Evolutionary conservation across 83 land plant species (phyloP).

Genomic region (Picea abies): DNA sequence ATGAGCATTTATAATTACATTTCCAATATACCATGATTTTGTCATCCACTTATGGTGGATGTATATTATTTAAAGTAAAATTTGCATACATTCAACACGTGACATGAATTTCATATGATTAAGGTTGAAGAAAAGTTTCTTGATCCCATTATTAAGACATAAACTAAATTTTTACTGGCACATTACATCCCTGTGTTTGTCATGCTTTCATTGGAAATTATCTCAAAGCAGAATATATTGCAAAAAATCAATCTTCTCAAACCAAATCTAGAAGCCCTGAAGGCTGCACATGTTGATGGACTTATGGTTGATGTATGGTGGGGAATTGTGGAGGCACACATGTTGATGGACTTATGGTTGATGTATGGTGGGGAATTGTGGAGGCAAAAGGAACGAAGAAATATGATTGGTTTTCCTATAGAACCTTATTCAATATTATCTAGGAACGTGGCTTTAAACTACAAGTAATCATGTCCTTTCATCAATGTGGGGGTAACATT

Average conservation of each 20-base stretch:
- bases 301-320: slow-evolving; percentile 98
- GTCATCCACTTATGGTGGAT: too few species aligned
- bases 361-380: slow-evolving; percentile 97
- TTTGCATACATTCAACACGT: too few species aligned
- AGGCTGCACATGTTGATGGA: slow-evolving; percentile 70
- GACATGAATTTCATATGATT: too few species aligned
- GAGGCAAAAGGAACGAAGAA: slow-evolving; percentile 65
- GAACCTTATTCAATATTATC: slow-evolving; percentile 56
- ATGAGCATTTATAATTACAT: too few species aligned
- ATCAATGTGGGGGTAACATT: slow-evolving; percentile 92
- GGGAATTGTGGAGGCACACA: slow-evolving; percentile 74
- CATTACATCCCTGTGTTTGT: slow-evolving; percentile 86
- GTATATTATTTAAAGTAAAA: too few species aligned
- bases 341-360: slow-evolving; percentile 94
- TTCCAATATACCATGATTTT: too few species aligned
- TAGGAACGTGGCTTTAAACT: slow-evolving; percentile 60
- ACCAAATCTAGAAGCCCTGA: slow-evolving; percentile 28
- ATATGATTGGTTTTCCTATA: slow-evolving; percentile 79
- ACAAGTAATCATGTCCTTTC: slow-evolving; percentile 95
- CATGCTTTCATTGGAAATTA: slow-evolving; percentile 35
- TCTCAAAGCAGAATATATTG: too few species aligned
- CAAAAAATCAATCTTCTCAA: too few species aligned
- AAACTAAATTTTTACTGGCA: slow-evolving; percentile 8
- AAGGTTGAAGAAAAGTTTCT: too few species aligned
- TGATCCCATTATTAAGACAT: too few species aligned